Conservation (phyloP, 2,329 filamentous ascomycete species). For the Microdochium paspali region DNA sequence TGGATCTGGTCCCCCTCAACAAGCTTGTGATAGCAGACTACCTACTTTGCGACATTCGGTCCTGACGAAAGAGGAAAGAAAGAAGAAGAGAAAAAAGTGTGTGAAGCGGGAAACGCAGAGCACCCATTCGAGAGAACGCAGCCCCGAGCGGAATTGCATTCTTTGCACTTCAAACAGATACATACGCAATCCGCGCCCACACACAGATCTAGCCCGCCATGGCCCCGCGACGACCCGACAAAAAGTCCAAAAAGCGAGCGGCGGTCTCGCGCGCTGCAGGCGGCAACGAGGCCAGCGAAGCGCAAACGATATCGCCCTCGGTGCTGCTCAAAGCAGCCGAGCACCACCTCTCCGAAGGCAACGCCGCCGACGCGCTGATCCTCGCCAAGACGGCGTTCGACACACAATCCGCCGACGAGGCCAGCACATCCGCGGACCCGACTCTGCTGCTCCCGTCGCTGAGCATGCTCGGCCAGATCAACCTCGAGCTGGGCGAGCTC, state of each 20-base stretch:
- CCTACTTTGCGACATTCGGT: too few relatives aligned
- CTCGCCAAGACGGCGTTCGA: constrained; percentile 20
- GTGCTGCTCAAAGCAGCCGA: constrained; percentile 21
- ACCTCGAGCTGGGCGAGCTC: constrained; percentile 73
- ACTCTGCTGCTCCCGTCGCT: constrained; percentile 46
- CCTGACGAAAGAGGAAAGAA: too few relatives aligned
- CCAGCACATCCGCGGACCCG: constrained; percentile 30
- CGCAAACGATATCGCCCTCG: constrained; percentile 17
- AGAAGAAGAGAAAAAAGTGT: too few relatives aligned
- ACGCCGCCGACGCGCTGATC: constrained; percentile 16
- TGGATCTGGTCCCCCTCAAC: too few relatives aligned
- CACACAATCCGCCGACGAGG: constrained; percentile 14
- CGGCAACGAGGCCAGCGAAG: constrained; percentile 3
- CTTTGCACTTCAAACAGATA: too few relatives aligned
- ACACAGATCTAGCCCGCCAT: too few relatives aligned
- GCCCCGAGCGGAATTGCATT: too few relatives aligned
- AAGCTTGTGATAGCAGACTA: too few relatives aligned
- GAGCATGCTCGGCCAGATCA: constrained; percentile 72
- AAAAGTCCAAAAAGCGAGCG: constrained; percentile 18
- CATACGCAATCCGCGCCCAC: too few relatives aligned
- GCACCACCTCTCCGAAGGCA: constrained; percentile 19
- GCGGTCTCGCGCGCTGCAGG: constrained; percentile 12
- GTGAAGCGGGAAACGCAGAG: too few relatives aligned
- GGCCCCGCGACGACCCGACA: constrained; percentile 22
- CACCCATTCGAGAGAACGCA: too few relatives aligned